Percentiles rank a stretch among this genome's conserved stretches.
phyloP scores from a whole-genome alignment of 441 rosid species.

The Populus hybrid region DNA sequence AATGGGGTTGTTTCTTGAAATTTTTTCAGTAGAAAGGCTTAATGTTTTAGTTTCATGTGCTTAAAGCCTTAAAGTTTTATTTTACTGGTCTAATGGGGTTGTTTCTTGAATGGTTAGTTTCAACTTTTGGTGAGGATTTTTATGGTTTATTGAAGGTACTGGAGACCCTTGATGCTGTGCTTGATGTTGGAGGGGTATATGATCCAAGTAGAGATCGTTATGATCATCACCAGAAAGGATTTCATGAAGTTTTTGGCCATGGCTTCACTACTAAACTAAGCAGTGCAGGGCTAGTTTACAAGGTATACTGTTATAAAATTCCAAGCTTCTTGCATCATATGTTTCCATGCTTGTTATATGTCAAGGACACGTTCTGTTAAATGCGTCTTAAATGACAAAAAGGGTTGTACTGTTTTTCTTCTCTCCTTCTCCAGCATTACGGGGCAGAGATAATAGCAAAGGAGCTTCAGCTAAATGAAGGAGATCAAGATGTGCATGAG shows the following conservation, averaged over 20 bases:
- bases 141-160: constrained; percentile 39
- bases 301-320: constrained; percentile 10
- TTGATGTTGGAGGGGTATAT: constrained; percentile 84
- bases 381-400: neutral
- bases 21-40: neutral
- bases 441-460: constrained; percentile 82
- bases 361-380: neutral
- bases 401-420: neutral
- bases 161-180: constrained; percentile 77
- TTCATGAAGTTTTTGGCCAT: constrained; percentile 66
- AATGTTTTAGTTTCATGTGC: neutral
- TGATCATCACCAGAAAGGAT: constrained; percentile 69
- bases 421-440: constrained; percentile 53
- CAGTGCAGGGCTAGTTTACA: constrained; percentile 61
- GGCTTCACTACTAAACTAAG: constrained; percentile 83
- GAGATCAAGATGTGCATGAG: constrained; percentile 70
- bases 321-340: neutral
- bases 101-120: neutral
- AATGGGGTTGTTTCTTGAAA: neutral
- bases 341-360: neutral
- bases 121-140: neutral
- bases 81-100: too few relatives aligned
- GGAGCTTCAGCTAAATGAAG: constrained; percentile 73
- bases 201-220: constrained; percentile 66
- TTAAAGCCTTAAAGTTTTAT: neutral